Base-by-base conservation (phyloP, 2,329 filamentous ascomycete species). In the Aspergillus carbonarius region DNA sequence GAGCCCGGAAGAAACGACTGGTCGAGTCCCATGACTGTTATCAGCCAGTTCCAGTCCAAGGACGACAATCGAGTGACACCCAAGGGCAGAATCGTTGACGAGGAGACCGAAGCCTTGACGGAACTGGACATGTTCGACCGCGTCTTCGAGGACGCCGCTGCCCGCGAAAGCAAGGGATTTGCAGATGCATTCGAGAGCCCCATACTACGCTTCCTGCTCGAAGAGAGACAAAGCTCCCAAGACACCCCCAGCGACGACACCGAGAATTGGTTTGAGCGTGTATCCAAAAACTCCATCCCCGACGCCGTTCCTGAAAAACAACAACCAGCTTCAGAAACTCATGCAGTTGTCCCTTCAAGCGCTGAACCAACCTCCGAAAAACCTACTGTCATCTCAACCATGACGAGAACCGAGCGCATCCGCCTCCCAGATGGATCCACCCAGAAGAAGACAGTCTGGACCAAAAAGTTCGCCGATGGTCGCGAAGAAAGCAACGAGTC, bases 381-480 rank as follows among this genome's bases (percentile, higher is more conserved):
- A n/a, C 51, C 59, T 18, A 68, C 65, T 42, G 69, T 88, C 2
- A 69, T 87, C 1, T 85, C 83, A 0, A 85, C 83, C 1, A 72
- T 84, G 42, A 86, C 82, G 1, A 85, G 79, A 0, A 87, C 83
- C 2, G 80, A 85, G 61, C 82, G 82, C 3, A 80, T 77, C 4
- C 80, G 79, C 2, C 73, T 82, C 1, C 76, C 83, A 0, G 85
- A 88, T 67, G 85, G 85, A 12, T 83, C 81, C 0, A 73, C 86
- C 2, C 81, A 82, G 8, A 87, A 82, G 0, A 85, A 82, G 63
- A 79, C 81, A 1, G 74, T 85, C 9, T 72, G 85, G 15, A 87
- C 83, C 61, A 83, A 82, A 66, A 78, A 82, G 2, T 88, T 86
- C 65, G 76, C 82, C 1, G 84, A 88, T 72, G 85, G 85, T 0